A percentile compares a stretch with the other conserved stretches of the same genome.
These are phyloP conservation scores for Triticum aestivum DNA, from an alignment of 176 grass and related monocot genomes.

Conservation along the genomic window DNA sequence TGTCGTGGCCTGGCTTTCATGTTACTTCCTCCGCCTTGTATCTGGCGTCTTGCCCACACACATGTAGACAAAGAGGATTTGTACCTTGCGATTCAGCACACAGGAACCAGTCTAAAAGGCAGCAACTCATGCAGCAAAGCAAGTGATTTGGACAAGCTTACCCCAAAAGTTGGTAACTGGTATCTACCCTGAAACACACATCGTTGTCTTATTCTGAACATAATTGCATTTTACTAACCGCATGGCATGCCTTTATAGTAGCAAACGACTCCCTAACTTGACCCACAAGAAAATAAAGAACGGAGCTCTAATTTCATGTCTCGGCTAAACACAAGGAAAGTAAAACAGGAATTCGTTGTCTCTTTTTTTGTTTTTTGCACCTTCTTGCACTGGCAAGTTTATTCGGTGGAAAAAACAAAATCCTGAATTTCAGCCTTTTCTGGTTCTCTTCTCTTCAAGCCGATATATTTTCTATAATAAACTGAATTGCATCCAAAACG, in stretches of 20 bases:
- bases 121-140: background rate
- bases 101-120: background rate
- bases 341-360: background rate
- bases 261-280: background rate
- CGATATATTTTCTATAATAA: conserved; percentile 7
- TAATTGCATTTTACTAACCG: background rate
- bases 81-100: background rate
- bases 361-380: background rate
- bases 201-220: background rate
- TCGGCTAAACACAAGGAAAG: background rate
- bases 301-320: background rate
- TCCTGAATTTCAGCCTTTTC: background rate
- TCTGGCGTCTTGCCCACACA: background rate
- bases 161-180: background rate
- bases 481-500: background rate
- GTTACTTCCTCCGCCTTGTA: background rate
- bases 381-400: background rate
- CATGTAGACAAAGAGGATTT: background rate
- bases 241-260: background rate
- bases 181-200: background rate
- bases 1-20: background rate
- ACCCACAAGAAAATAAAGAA: background rate
- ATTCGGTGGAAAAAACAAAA: background rate
- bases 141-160: background rate
- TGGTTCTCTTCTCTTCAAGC: background rate